Base-by-base conservation (phyloP, 805 yeast species). In the Candida railenensis region DNA sequence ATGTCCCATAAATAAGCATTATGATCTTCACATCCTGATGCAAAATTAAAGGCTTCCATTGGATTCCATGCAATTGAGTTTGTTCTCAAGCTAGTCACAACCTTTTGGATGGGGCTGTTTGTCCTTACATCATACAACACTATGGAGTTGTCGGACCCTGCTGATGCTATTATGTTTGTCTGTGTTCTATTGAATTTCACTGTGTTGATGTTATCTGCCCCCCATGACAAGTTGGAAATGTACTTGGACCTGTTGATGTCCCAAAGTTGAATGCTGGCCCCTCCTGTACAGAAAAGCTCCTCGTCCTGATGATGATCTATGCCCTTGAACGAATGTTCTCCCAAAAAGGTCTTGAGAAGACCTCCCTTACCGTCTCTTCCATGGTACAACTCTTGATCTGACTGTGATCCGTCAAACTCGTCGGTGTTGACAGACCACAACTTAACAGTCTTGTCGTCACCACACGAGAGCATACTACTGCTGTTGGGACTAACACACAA, bases 1-100 rank as follows among this genome's bases (percentile, higher is more conserved):
- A 95, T 92, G 69, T 94, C 99, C 82, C 96, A 95, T 45, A 87
- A 77, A 65, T 94, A 94, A 8, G 86, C 83, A 63, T 94, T 94
- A 66, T 92, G 97, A 71, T 94, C 98, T 68, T 94, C 99, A 60
- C 82, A 82, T 2, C 89, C 98, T 36, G 88, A 82, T 15, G 91
- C 97, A 70, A 94, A 92, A 61, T 87, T 83, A 69, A 81, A 94
- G 1, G 98, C 96, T 66, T 94, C 98, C 85, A 94, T 88, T 3
- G 99, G 99, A 67, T 94, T 94, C 98, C 98, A 94, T 46, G 90
- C 78, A 21, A 94, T 76, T 40, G 92, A 76, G 65, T 94, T 94
- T 16, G 91, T 87, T 57, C 95, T 78, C 78, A 94, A 74, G 16
- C 82, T 72, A 22, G 94, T 87, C 40, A 86, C 87, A 48, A 92